phyloP scores from a whole-genome alignment of 75 land plant species.

The Cryptomeria japonica region DNA sequence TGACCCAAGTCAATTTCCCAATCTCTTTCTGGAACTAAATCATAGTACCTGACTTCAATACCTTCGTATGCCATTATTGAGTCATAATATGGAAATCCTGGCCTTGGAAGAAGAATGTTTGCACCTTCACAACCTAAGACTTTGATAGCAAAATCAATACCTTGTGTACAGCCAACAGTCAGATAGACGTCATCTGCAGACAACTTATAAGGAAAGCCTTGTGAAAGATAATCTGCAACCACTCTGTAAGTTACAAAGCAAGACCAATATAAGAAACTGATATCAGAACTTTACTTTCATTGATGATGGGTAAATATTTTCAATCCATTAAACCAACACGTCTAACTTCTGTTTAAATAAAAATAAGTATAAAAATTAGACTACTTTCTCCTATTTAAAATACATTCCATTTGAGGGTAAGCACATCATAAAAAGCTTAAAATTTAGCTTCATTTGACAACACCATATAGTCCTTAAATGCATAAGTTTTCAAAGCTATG shows the following conservation, averaged over 20 bases:
- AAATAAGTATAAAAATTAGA: neutral
- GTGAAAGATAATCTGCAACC: constrained; percentile 69
- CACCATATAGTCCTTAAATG: neutral
- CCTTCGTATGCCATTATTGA: constrained; percentile 35
- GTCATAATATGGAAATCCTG: constrained; percentile 76
- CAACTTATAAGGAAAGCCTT: constrained; percentile 51
- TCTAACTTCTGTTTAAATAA: neutral
- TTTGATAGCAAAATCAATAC: constrained; percentile 49
- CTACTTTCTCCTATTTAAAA: neutral
- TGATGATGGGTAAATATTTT: neutral
- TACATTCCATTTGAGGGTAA: neutral
- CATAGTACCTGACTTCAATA: constrained; percentile 59
- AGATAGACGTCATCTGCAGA: constrained; percentile 69
- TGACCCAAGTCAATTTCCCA: constrained; percentile 82
- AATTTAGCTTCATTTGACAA: neutral
- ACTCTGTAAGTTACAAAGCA: constrained; percentile 27
- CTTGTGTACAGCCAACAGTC: constrained; percentile 73
- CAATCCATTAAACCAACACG: neutral
- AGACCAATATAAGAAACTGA: neutral
- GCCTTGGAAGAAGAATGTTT: constrained; percentile 78
- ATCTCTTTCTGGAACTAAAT: constrained; percentile 65
- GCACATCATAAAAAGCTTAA: neutral
- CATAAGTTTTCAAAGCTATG: too few relatives aligned
- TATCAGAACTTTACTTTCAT: neutral
- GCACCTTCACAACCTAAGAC: constrained; percentile 54